Percentiles rank a stretch among this genome's conserved stretches.
phyloP scores from a whole-genome alignment of 176 grass and related monocot genomes.

The Triticum turgidum region DNA sequence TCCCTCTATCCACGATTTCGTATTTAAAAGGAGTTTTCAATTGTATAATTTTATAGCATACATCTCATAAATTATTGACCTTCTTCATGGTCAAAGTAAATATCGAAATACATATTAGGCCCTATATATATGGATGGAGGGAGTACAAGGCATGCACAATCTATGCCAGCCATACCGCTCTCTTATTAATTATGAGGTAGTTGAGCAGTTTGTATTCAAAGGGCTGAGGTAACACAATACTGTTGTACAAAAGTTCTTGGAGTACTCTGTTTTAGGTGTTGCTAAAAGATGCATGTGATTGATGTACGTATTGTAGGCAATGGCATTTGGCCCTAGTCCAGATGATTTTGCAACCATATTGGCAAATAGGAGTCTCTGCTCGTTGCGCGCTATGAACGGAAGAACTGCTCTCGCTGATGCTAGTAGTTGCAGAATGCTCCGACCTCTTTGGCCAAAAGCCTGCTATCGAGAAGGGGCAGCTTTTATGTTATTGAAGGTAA shows the following conservation, averaged over 20 bases:
- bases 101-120: no score
- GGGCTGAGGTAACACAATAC: not conserved
- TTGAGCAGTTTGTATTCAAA: not conserved
- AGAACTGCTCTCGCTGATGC: not conserved
- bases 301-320: not conserved
- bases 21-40: no score
- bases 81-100: no score
- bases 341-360: not conserved
- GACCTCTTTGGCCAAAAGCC: not conserved
- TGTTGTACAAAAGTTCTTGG: not conserved
- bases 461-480: constrained; percentile 4
- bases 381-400: not conserved
- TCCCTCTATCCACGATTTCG: no score
- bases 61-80: no score
- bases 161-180: no score
- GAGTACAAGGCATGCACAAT: no score
- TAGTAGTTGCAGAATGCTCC: not conserved
- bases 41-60: no score
- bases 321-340: not conserved
- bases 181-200: no score
- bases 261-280: not conserved
- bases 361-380: not conserved
- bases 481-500: constrained; percentile 9
- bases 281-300: not conserved
- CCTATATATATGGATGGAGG: not conserved